A percentile compares a stretch with the other conserved stretches of the same genome.
These are phyloP conservation scores for Kuraishia capsulata DNA, from an alignment of 805 yeast species.

Conservation along the genomic window DNA sequence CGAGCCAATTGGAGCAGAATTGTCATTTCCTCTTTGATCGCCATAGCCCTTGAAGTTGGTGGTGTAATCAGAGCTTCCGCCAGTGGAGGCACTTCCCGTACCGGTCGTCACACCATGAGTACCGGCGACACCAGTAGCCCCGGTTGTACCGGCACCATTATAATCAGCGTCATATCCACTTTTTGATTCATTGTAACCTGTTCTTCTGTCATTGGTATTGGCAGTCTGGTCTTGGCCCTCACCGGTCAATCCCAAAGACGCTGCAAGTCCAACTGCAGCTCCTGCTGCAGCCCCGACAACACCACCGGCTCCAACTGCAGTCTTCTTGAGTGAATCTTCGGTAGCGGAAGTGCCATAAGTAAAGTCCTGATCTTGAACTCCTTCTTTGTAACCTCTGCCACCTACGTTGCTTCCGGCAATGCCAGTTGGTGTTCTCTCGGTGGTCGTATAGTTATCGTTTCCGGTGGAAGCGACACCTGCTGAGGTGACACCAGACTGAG, in stretches of 20 bases:
- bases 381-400: background rate
- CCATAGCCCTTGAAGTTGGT: background rate
- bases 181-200: too few species aligned
- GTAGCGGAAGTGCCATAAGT: background rate
- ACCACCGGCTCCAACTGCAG: constrained; percentile 3
- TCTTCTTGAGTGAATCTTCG: constrained; percentile 2
- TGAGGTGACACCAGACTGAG: too few species aligned
- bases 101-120: too few species aligned
- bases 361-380: background rate
- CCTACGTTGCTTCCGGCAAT: too few species aligned
- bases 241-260: background rate
- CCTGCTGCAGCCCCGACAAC: constrained; percentile 6
- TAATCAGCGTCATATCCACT: too few species aligned
- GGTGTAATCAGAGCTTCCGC: background rate
- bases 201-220: too few species aligned
- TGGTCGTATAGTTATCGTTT: too few species aligned
- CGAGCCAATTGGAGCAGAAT: too few species aligned
- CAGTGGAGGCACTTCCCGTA: too few species aligned
- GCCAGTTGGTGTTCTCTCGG: too few species aligned
- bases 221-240: too few species aligned
- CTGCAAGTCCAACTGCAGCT: background rate
- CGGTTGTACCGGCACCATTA: background rate
- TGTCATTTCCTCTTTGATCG: background rate
- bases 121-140: background rate
- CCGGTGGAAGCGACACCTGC: too few species aligned